These are phyloP conservation scores for Exutisphaerella laricina DNA, from an alignment of 2,329 filamentous ascomycete genomes.

Conservation along the genomic window DNA sequence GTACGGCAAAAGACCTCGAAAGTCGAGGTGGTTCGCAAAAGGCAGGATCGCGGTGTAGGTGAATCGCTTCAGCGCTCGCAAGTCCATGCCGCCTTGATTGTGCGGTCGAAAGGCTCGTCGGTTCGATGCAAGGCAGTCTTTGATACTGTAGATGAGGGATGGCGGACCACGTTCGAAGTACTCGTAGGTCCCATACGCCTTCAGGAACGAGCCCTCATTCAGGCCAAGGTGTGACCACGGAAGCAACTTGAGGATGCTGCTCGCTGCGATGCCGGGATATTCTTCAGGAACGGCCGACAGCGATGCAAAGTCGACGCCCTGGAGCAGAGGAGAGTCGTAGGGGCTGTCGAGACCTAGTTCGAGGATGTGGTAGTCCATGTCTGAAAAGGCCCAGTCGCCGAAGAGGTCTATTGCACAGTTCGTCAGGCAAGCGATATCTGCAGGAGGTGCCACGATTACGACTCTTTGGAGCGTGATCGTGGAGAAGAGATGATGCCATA, in stretches of 20 bases:
- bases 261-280: conserved; percentile 20
- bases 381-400: conserved; percentile 29
- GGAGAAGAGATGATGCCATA: conserved; percentile 53
- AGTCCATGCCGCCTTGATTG: conserved; percentile 4
- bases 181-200: conserved; percentile 65
- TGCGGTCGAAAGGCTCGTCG: conserved; percentile 2
- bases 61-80: conserved; percentile 28
- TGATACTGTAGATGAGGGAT: conserved; percentile 29
- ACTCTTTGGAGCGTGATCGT: conserved; percentile 46
- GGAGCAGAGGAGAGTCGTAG: not conserved
- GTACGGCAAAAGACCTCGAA: conserved; percentile 22
- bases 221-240: conserved; percentile 61
- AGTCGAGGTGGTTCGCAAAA: conserved; percentile 28
- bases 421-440: conserved; percentile 56
- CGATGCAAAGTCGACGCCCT: conserved; percentile 5
- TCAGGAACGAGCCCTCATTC: conserved; percentile 71
- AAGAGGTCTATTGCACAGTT: conserved; percentile 52
- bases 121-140: conserved; percentile 17
- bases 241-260: conserved; percentile 51
- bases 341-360: conserved; percentile 14
- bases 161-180: conserved; percentile 59
- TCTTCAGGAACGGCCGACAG: conserved; percentile 12
- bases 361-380: conserved; percentile 32
- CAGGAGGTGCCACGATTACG: conserved; percentile 51
- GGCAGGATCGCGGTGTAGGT: conserved; percentile 33